phyloP scores from a whole-genome alignment of 2,329 filamentous ascomycete species.

The Curvularia sp. region DNA sequence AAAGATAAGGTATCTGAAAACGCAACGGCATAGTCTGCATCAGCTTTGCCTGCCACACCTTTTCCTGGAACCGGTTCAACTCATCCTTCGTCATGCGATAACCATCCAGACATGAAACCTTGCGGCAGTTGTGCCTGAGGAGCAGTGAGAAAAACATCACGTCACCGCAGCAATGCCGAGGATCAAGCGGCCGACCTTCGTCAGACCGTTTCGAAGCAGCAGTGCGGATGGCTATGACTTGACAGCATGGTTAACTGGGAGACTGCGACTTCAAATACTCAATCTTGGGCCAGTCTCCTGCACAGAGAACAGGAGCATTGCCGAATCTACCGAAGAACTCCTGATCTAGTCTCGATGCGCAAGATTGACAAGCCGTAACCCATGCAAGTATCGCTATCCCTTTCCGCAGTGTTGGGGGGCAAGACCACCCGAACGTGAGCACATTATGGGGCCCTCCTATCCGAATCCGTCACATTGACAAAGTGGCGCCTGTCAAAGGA shows the following conservation, averaged over 20 bases:
- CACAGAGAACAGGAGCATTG: not conserved
- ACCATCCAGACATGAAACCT: not conserved
- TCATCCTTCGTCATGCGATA: conserved; percentile 1
- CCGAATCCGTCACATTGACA: not conserved
- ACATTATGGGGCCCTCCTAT: not conserved
- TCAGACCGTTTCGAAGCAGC: not conserved
- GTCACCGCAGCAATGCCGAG: not conserved
- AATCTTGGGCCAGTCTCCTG: not conserved
- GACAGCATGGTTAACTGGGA: not conserved
- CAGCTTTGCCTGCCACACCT: not conserved
- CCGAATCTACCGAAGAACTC: not conserved
- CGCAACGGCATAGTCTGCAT: not conserved
- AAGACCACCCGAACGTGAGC: not conserved
- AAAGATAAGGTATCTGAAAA: not conserved
- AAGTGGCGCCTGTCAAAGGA: not conserved
- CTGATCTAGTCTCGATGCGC: not conserved
- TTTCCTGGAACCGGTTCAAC: not conserved
- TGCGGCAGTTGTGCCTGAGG: not conserved
- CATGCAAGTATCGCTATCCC: not conserved
- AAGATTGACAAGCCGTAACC: not conserved
- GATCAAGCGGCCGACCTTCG: not conserved
- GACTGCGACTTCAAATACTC: not conserved
- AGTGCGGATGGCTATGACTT: not conserved
- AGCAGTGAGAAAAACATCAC: not conserved
- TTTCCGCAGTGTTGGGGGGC: not conserved